Evolutionary conservation across 164 flowering plant genomes (phyloP).

Genomic region (Pachysandra terminalis): DNA sequence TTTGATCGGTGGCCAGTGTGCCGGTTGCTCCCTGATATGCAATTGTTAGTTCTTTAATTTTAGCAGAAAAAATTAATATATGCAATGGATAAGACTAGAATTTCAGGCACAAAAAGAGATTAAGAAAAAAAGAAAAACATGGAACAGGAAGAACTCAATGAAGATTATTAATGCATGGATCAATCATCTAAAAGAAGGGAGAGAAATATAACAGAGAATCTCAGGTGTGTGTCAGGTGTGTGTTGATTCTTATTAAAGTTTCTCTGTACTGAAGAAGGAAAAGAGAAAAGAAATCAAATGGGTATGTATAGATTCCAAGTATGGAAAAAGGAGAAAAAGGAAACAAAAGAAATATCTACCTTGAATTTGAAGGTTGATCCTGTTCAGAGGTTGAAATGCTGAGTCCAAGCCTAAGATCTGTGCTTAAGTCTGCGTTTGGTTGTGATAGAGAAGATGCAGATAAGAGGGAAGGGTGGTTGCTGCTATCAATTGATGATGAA

Average conservation of each 20-base stretch:
- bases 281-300: neutral
- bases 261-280: neutral
- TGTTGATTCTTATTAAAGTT: neutral
- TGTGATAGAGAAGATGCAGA: conserved; percentile 18
- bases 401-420: conserved; percentile 59
- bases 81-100: neutral
- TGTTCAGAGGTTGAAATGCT: conserved; percentile 27
- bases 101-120: neutral
- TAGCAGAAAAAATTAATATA: neutral
- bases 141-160: neutral
- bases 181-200: neutral
- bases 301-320: neutral
- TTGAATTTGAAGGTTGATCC: conserved; percentile 12
- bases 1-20: conserved; percentile 46
- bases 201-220: neutral
- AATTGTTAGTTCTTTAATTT: neutral
- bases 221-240: too few relatives aligned
- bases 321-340: neutral
- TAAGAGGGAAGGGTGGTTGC: conserved; percentile 18
- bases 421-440: conserved; percentile 28
- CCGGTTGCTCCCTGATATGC: conserved; percentile 21
- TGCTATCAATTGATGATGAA: conserved; percentile 30
- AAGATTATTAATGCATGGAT: neutral
- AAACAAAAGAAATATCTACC: neutral
- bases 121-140: neutral